Evolutionary conservation across 352 stramenopile genomes (phyloP), one percentile per base, ranked within the genome.

Genomic region (Discostella stelligera): DNA sequence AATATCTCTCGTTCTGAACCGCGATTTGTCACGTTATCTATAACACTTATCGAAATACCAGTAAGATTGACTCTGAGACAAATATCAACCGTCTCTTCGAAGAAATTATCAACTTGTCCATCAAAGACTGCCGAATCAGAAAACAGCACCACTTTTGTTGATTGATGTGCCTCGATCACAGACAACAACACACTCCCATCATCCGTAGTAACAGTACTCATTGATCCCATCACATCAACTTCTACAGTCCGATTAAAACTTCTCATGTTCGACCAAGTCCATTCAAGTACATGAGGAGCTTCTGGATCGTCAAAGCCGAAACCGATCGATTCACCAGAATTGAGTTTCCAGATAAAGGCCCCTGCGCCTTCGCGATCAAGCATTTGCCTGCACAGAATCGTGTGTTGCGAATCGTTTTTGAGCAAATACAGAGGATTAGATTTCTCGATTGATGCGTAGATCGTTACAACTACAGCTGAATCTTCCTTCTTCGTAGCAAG

Each of bases 81-180:
- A 23, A 90, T 79, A 46, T 66, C 53, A 58, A 83, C 53, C 39
- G 88, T 49, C 11, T 92, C 86, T 9, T 85, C 71, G 1, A 84
- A 67, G 37, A 80, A 68, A 21, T 74, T 37, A 61, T 66, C 52
- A 49, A 39, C 32, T 46, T 54, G 14, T 21, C 41, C 50, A 54
- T 49, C 63, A 50, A 21, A 65, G 49, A 25, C 5, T 16, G 3
- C 58, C 14, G 16, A 50, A 60, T 48, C 77, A 32, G 52, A 69
- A 83, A 93, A 93, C 54, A 90, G 73, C 21, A 90, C 73, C 10
- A 93, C 75, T 75, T 93, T 93, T n/a, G 85, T 93, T 44, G 85
- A 91, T 55, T 84, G 74, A 53, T 91, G 75, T 53, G 74, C 79
- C 32, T 64, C 46, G 30, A 86, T 70, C 21, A 61, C 32, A 32